These are phyloP conservation scores for Penicillium sp. DNA, from an alignment of 2,329 filamentous ascomycete genomes.

Conservation along the genomic window DNA sequence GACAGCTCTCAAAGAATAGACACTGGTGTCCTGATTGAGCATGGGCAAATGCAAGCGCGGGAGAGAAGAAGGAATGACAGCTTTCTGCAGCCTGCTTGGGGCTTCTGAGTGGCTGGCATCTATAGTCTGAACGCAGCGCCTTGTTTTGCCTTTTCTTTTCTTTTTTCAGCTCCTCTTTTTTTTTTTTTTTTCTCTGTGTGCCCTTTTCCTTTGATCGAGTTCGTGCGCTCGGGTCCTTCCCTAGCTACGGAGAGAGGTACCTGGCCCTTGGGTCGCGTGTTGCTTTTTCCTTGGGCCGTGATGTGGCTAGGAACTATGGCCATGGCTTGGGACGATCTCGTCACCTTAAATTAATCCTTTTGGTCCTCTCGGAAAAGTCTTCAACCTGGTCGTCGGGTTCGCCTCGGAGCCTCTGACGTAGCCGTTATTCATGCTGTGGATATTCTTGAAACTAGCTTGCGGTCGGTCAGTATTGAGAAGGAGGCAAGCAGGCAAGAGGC, in stretches of 20 bases:
- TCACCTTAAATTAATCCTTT: neutral
- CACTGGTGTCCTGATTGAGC: neutral
- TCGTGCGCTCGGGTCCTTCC: neutral
- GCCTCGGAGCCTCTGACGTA: neutral
- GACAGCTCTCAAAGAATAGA: neutral
- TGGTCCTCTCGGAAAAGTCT: neutral
- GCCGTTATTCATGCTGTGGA: neutral
- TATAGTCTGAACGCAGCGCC: neutral
- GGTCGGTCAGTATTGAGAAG: neutral
- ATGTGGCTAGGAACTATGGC: constrained; percentile 6
- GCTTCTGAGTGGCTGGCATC: neutral
- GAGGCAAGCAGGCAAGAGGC: neutral
- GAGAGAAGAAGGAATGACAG: neutral
- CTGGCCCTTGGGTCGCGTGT: constrained; percentile 1
- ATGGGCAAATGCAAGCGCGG: neutral
- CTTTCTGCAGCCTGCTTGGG: constrained; percentile 1
- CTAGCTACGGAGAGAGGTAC: neutral
- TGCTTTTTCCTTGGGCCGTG: neutral
- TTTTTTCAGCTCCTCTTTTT: neutral
- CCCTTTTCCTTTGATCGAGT: neutral
- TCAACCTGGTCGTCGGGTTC: neutral
- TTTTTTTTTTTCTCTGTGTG: neutral
- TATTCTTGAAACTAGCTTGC: neutral
- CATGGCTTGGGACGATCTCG: constrained; percentile 3
- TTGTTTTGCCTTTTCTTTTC: neutral